A percentile compares a stretch with the other conserved stretches of the same genome.
phyloP scores from a whole-genome alignment of 2,329 filamentous ascomycete species.

The Gliomastix tumulicola region DNA sequence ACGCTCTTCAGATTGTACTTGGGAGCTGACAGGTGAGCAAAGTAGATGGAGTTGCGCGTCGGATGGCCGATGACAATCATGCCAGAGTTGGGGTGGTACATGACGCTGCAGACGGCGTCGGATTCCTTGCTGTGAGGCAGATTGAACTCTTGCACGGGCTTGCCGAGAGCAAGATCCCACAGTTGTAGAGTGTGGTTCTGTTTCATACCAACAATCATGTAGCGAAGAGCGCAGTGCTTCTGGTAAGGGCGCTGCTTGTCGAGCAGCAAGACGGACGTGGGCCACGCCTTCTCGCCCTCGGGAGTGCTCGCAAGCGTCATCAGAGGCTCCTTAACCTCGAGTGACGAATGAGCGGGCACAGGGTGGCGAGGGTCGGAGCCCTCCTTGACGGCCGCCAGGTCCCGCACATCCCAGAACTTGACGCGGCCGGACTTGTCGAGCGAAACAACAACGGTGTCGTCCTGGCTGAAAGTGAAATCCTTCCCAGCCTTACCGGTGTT shows the following conservation, averaged over 20 bases:
- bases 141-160: conserved; percentile 95
- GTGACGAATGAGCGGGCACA: conserved; percentile 46
- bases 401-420: conserved; percentile 96
- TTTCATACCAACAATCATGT: conserved; percentile 96
- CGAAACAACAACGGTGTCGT: conserved; percentile 89
- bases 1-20: conserved; percentile 80
- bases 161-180: conserved; percentile 93
- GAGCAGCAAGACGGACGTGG: conserved; percentile 90
- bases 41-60: conserved; percentile 95
- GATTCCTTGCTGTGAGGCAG: conserved; percentile 94
- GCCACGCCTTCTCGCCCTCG: conserved; percentile 89
- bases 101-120: conserved; percentile 95
- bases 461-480: conserved; percentile 95
- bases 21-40: conserved; percentile 89
- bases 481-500: conserved; percentile 97
- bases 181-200: conserved; percentile 98
- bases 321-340: conserved; percentile 80
- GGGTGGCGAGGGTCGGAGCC: conserved; percentile 42
- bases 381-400: conserved; percentile 54
- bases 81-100: conserved; percentile 85
- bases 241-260: conserved; percentile 93
- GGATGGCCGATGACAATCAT: conserved; percentile 95
- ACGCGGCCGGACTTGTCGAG: conserved; percentile 94
- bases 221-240: conserved; percentile 83
- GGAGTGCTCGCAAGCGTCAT: conserved; percentile 82